These are phyloP conservation scores for Talaromyces verruculosus DNA, from an alignment of 2,329 filamentous ascomycete genomes.

Conservation along the genomic window DNA sequence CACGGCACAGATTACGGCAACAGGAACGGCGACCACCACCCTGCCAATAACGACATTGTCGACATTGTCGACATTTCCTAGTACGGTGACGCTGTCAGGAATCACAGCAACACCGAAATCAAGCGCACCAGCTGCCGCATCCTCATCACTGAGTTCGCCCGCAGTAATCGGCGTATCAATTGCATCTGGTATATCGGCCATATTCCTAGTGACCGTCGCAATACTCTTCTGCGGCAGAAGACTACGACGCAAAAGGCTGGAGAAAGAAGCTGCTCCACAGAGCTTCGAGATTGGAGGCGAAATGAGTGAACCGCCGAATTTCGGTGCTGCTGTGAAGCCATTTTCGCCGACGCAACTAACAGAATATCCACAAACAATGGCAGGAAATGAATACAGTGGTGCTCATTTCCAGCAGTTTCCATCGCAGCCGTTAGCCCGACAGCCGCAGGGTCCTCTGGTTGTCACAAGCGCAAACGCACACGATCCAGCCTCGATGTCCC, in stretches of 20 bases:
- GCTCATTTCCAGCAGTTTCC: constrained; percentile 22
- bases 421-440: constrained; percentile 20
- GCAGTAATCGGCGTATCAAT: constrained; percentile 41
- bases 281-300: constrained; percentile 42
- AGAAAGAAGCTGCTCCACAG: constrained; percentile 26
- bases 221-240: constrained; percentile 35
- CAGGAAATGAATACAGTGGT: constrained; percentile 16
- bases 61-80: background rate
- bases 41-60: background rate
- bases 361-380: background rate
- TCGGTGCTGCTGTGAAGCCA: constrained; percentile 24
- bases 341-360: background rate
- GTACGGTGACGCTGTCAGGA: background rate
- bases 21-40: background rate
- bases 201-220: constrained; percentile 36
- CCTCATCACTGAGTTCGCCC: constrained; percentile 29
- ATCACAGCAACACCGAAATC: background rate
- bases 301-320: constrained; percentile 40
- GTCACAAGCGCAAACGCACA: constrained; percentile 32
- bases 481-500: constrained; percentile 23
- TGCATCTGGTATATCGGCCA: constrained; percentile 36
- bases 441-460: constrained; percentile 9
- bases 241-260: constrained; percentile 29
- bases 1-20: background rate
- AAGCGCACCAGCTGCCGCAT: background rate